These are phyloP conservation scores for Ambrosia hybrid DNA, from an alignment of 140 eudicot species.

Conservation along the genomic window DNA sequence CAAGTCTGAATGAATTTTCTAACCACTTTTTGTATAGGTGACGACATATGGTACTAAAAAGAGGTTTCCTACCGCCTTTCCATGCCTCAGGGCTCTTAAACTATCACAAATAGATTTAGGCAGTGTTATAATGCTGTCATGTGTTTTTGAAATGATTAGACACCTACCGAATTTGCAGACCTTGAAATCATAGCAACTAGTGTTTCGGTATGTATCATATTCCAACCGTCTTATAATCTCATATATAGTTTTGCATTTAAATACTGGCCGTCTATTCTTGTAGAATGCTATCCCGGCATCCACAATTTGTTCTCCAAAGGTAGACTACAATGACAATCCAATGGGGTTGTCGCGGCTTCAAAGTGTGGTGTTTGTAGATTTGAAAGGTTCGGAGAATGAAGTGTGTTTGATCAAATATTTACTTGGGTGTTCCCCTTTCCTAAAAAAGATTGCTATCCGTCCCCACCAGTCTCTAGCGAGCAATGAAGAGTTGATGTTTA, in stretches of 20 bases:
- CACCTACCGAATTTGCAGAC: conserved; percentile 5
- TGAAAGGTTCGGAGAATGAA: background rate
- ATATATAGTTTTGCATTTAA: background rate
- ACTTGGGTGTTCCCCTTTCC: conserved; percentile 1
- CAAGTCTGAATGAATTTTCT: no score
- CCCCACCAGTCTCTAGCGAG: background rate
- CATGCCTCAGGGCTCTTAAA: conserved; percentile 6
- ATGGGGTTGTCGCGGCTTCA: background rate
- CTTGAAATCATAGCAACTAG: conserved; percentile 5
- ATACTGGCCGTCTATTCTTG: background rate
- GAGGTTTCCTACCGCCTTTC: background rate
- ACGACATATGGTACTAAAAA: background rate
- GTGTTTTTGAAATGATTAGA: background rate
- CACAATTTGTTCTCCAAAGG: background rate
- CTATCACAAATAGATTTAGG: background rate
- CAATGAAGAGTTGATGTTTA: background rate
- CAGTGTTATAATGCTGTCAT: background rate
- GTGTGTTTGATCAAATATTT: background rate
- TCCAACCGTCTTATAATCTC: background rate
- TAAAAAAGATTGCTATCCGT: background rate
- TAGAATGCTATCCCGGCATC: no score
- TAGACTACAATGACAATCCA: background rate
- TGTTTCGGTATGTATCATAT: background rate
- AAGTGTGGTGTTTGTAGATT: background rate
- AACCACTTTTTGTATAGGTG: background rate